Evolutionary conservation across 768 basidiomycete genomes (phyloP).

Genomic region (Termitomyces sp.): DNA sequence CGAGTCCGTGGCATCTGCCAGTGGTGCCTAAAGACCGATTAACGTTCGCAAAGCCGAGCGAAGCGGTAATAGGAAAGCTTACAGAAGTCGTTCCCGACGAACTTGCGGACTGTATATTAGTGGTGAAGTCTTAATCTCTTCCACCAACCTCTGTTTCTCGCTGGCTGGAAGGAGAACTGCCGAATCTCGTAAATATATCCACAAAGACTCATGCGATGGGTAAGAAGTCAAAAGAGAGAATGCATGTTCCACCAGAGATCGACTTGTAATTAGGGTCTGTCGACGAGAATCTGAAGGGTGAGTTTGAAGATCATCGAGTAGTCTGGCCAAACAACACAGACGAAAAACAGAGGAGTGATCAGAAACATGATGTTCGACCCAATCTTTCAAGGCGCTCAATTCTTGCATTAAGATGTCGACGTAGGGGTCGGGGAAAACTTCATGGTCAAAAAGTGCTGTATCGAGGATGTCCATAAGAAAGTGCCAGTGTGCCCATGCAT

Average conservation of each 20-base stretch:
- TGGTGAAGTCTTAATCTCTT: conserved; percentile 4
- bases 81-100: conserved; percentile 27
- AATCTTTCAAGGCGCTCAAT: conserved; percentile 31
- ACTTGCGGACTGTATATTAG: conserved; percentile 14
- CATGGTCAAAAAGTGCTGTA: conserved; percentile 10
- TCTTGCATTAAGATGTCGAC: conserved; percentile 37
- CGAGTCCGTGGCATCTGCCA: not conserved
- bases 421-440: conserved; percentile 18
- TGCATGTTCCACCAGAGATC: conserved; percentile 37
- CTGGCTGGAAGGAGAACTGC: not conserved
- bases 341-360: conserved; percentile 67
- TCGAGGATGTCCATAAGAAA: conserved; percentile 38
- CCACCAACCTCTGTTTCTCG: conserved; percentile 1
- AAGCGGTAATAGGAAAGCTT: conserved; percentile 8
- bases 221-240: conserved; percentile 45
- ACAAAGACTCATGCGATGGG: conserved; percentile 59
- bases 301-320: conserved; percentile 19
- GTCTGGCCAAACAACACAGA: conserved; percentile 36
- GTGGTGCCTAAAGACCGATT: conserved; percentile 5
- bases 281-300: not conserved
- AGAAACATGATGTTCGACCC: conserved; percentile 64
- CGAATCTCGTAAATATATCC: conserved; percentile 51
- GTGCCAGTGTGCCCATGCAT: conserved; percentile 66
- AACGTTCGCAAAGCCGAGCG: conserved; percentile 1
- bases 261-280: conserved; percentile 2